Percentiles rank a stretch among this genome's conserved stretches.
Conservation (phyloP, 148 eudicot genomes). For the Heliamphora exappendiculata region DNA sequence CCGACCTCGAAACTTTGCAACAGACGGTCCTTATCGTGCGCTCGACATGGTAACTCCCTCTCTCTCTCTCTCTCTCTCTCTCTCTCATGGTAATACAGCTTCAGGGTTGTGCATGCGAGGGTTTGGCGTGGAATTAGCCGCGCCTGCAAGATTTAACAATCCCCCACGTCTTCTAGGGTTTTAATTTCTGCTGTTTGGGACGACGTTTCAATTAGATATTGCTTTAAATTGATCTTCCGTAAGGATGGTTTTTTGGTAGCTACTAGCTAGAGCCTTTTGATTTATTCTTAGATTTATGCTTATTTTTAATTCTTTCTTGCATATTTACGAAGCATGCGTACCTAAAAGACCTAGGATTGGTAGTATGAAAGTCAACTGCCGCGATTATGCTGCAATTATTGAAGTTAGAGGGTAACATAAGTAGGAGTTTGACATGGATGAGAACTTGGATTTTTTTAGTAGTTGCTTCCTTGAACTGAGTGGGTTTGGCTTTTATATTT, state of each 20-base stretch:
- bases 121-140: background rate
- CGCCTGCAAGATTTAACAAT: background rate
- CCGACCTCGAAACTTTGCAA: too few species aligned
- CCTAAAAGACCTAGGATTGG: background rate
- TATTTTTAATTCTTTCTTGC: too few species aligned
- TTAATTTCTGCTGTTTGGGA: background rate
- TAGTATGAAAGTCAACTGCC: background rate
- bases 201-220: too few species aligned
- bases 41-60: too few species aligned
- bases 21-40: too few species aligned
- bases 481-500: background rate
- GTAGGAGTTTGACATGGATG: background rate
- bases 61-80: too few species aligned
- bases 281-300: background rate
- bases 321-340: background rate
- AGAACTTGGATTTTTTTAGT: background rate
- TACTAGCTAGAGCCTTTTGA: background rate
- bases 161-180: background rate
- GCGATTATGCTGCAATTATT: background rate
- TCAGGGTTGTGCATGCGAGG: background rate
- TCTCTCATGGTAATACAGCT: too few species aligned
- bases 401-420: background rate
- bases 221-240: background rate
- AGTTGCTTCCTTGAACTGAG: background rate
- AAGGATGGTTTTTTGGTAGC: background rate